phyloP scores from a whole-genome alignment of 1,284 basidiomycete species.

The Bondarzewia mesenterica region DNA sequence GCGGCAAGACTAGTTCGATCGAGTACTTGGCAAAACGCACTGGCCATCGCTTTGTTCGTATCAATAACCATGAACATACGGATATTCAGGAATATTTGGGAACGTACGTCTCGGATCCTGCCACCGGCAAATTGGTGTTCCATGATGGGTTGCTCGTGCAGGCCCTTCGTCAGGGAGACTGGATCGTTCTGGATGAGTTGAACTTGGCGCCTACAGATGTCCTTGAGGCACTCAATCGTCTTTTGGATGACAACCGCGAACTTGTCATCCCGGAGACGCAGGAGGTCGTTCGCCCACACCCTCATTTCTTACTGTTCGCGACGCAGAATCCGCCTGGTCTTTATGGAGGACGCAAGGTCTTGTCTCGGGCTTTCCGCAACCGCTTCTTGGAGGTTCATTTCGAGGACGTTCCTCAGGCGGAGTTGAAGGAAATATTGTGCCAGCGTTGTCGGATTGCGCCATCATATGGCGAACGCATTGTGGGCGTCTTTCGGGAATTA shows the following conservation, averaged over 20 bases:
- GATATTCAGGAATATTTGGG: constrained; percentile 99
- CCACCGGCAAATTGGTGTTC: constrained; percentile 89
- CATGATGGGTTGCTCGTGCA: constrained; percentile 92
- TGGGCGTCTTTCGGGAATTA: constrained; percentile 88
- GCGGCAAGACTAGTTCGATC: constrained; percentile 95
- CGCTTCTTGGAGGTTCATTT: constrained; percentile 99
- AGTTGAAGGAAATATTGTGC: constrained; percentile 90
- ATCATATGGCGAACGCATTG: constrained; percentile 87
- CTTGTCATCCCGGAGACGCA: constrained; percentile 95
- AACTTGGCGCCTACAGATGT: constrained; percentile 98
- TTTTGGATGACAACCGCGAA: constrained; percentile 97
- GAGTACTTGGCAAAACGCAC: constrained; percentile 93
- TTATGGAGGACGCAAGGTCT: constrained; percentile 94
- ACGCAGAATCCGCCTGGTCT: constrained; percentile 97
- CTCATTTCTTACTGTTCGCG: constrained; percentile 96
- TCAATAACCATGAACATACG: constrained; percentile 99
- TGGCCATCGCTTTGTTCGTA: constrained; percentile 93
- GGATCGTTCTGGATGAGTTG: constrained; percentile 98
- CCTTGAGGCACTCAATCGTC: constrained; percentile 92
- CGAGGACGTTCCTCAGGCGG: constrained; percentile 90
- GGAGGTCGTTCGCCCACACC: constrained; percentile 90
- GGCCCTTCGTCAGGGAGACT: constrained; percentile 88
- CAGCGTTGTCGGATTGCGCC: constrained; percentile 88
- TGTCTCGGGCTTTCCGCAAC: constrained; percentile 95
- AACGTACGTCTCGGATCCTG: constrained; percentile 90